phyloP scores from a whole-genome alignment of 768 basidiomycete genomes.

The Trametes coccinea region DNA sequence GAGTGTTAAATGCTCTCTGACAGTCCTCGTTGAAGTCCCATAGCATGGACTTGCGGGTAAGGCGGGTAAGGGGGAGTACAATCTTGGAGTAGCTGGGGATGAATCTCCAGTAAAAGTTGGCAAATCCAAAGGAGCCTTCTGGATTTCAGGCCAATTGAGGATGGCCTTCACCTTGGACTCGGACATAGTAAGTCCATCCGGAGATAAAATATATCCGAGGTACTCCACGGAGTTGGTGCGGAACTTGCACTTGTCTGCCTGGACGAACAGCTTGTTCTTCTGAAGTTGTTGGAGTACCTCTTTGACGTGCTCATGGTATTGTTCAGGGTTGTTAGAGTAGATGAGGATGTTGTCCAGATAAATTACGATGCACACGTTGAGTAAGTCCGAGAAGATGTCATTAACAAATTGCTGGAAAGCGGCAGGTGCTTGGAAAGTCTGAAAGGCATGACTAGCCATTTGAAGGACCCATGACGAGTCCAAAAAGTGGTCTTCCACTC shows the following conservation, averaged over 20 bases:
- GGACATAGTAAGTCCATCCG: constrained; percentile 25
- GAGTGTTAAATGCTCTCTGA: too few relatives aligned
- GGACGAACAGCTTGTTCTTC: constrained; percentile 32
- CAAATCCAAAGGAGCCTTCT: constrained; percentile 32
- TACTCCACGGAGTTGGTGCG: constrained; percentile 40
- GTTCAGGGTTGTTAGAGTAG: constrained; percentile 17
- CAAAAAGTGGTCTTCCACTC: too few relatives aligned
- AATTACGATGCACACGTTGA: constrained; percentile 14
- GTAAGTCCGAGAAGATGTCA: constrained; percentile 14
- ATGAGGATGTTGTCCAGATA: constrained; percentile 21
- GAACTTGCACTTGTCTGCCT: constrained; percentile 38
- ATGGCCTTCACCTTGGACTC: constrained; percentile 40
- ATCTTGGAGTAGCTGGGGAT: constrained; percentile 37
- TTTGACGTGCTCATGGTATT: constrained; percentile 22
- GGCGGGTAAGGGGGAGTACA: constrained; percentile 32
- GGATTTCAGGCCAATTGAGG: constrained; percentile 31
- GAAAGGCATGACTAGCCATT: too few relatives aligned
- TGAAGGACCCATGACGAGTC: too few relatives aligned
- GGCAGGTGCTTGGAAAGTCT: too few relatives aligned
- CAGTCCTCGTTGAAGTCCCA: constrained; percentile 23
- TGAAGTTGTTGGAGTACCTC: constrained; percentile 30
- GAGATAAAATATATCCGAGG: constrained; percentile 41
- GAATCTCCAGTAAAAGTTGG: constrained; percentile 37
- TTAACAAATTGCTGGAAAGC: too few relatives aligned
- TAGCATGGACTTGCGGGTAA: constrained; percentile 29